Evolutionary conservation across 768 basidiomycete genomes (phyloP).

Genomic region (Kwoniella newhampshirensis): DNA sequence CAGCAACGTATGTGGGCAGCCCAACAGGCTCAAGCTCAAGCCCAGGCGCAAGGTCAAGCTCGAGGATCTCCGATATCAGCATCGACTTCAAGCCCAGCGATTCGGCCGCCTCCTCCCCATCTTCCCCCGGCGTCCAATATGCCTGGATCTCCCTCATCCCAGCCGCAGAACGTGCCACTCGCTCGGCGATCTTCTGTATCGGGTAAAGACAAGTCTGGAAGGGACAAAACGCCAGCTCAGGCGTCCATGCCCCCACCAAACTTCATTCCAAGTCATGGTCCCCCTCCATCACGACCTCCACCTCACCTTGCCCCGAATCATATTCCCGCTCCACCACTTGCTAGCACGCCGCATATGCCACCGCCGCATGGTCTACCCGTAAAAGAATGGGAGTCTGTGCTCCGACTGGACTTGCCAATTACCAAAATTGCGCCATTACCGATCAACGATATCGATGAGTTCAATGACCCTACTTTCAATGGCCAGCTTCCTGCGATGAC

Average conservation of each 20-base stretch:
- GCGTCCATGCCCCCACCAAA: conserved; percentile 23
- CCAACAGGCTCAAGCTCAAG: conserved; percentile 7
- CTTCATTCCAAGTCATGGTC: conserved; percentile 14
- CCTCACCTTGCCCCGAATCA: conserved; percentile 5
- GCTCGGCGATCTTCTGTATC: conserved; percentile 5
- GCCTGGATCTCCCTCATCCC: conserved; percentile 11
- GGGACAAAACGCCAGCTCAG: conserved; percentile 16
- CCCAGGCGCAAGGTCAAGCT: conserved; percentile 3
- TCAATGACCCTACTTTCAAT: conserved; percentile 56
- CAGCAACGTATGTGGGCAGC: conserved; percentile 14
- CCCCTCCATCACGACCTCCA: conserved; percentile 1
- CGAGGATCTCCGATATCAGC: conserved; percentile 11
- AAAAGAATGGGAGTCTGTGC: conserved; percentile 43
- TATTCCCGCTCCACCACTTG: neutral
- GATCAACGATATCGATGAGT: conserved; percentile 58
- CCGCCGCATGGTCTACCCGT: conserved; percentile 25
- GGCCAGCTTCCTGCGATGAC: conserved; percentile 58
- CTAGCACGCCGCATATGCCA: neutral
- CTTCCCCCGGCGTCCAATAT: conserved; percentile 12
- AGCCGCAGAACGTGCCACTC: neutral
- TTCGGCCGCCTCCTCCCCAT: conserved; percentile 29
- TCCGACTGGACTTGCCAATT: conserved; percentile 59
- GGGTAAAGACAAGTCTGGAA: conserved; percentile 2
- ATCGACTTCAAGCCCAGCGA: conserved; percentile 9
- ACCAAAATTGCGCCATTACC: conserved; percentile 68